Percentiles rank a stretch among this genome's conserved stretches.
Evolutionary conservation across 2,329 filamentous ascomycete species (phyloP).

Genomic region (Sarocladiaceae sp.): DNA sequence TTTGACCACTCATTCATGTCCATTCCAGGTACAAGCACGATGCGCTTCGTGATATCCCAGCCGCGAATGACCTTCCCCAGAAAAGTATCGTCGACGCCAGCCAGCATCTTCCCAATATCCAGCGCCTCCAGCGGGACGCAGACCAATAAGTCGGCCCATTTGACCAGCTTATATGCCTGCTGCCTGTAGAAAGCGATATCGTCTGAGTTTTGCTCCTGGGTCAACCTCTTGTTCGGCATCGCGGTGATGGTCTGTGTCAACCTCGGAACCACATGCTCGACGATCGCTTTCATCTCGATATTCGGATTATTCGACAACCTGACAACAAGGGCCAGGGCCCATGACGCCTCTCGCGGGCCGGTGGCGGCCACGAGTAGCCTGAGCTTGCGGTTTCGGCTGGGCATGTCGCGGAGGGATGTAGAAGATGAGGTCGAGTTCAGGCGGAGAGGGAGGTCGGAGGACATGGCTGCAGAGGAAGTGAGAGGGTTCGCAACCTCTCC

Average conservation of each 20-base stretch:
- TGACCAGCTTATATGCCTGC: conserved; percentile 61
- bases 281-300: conserved; percentile 55
- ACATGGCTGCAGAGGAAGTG: conserved; percentile 19
- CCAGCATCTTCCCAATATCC: conserved; percentile 79
- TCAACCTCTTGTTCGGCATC: conserved; percentile 46
- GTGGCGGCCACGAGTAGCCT: conserved; percentile 61
- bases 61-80: conserved; percentile 74
- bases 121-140: conserved; percentile 81
- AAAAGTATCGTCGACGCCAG: conserved; percentile 74
- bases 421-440: conserved; percentile 21
- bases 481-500: conserved; percentile 3
- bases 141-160: conserved; percentile 84
- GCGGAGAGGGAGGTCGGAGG: conserved; percentile 7
- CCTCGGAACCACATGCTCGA: conserved; percentile 58
- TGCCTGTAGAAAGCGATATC: conserved; percentile 45
- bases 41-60: conserved; percentile 82
- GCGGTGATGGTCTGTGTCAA: conserved; percentile 57
- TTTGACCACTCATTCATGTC: conserved; percentile 85
- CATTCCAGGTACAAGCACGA: conserved; percentile 84
- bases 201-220: conserved; percentile 28
- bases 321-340: conserved; percentile 59
- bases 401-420: conserved; percentile 31
- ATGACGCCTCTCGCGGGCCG: conserved; percentile 57
- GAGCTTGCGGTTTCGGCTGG: conserved; percentile 37
- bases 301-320: conserved; percentile 59